Evolutionary conservation across 176 grass and related monocot species (phyloP).

Genomic region (Juncus effusus): DNA sequence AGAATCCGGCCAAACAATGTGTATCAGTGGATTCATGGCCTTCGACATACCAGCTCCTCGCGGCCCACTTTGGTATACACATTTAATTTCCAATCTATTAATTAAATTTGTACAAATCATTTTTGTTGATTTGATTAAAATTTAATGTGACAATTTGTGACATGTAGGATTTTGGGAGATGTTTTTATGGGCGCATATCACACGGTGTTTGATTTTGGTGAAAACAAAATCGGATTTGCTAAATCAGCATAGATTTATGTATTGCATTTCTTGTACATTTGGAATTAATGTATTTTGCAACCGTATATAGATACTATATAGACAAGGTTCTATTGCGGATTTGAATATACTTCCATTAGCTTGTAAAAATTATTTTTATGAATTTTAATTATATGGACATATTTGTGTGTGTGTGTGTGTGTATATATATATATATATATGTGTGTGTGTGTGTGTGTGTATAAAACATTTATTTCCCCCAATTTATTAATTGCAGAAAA

Average conservation of each 20-base stretch:
- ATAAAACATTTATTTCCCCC: no score
- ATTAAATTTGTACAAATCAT: not conserved
- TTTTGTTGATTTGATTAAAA: not conserved
- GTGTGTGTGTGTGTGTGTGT: no score
- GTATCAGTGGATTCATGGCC: conserved; percentile 89
- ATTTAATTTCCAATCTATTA: not conserved
- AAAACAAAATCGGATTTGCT: conserved; percentile 75
- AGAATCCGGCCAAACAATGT: conserved; percentile 55
- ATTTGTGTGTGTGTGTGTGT: no score
- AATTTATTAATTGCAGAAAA: no score
- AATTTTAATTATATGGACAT: no score
- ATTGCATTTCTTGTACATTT: no score
- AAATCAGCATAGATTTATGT: conserved; percentile 34
- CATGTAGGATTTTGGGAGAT: conserved; percentile 90
- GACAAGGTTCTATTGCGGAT: no score
- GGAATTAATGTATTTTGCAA: no score
- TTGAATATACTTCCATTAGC: no score
- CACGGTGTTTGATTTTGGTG: conserved; percentile 81
- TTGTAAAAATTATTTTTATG: no score
- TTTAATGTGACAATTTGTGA: not conserved
- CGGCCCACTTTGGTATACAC: conserved; percentile 76
- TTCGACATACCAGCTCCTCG: conserved; percentile 72
- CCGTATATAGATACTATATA: no score
- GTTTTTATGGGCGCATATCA: conserved; percentile 99
- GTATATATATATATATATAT: no score